Percentiles rank a stretch among this genome's conserved stretches.
phyloP scores from a whole-genome alignment of 768 basidiomycete genomes.

The Lactifluus piperatus region DNA sequence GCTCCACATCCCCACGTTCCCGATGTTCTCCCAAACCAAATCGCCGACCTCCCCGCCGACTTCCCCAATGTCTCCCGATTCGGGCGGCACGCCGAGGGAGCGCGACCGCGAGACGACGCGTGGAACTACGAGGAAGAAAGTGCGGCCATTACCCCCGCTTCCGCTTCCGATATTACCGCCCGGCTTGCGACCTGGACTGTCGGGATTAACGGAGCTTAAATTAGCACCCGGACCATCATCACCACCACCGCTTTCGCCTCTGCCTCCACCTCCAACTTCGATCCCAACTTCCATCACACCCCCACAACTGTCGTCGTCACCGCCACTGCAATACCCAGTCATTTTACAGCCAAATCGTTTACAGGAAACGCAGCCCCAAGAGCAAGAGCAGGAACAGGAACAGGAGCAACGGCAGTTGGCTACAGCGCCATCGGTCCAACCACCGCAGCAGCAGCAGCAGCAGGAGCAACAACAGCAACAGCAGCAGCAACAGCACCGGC shows the following conservation, averaged over 20 bases:
- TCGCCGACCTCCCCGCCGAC: not conserved
- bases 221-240: not conserved
- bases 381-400: not conserved
- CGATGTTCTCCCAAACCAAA: not conserved
- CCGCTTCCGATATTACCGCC: not conserved
- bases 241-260: no score
- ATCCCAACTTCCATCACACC: no score
- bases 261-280: not conserved
- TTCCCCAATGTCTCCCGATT: not conserved
- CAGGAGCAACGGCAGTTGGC: not conserved
- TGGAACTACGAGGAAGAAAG: not conserved
- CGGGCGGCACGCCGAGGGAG: not conserved
- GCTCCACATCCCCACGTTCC: not conserved
- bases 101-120: no score
- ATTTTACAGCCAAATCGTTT: constrained; percentile 3
- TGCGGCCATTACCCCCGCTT: not conserved
- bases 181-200: not conserved
- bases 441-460: no score
- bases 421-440: not conserved
- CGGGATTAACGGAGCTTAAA: no score
- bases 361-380: not conserved
- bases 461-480: not conserved
- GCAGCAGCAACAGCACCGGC: not conserved
- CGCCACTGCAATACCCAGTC: not conserved
- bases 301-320: no score